phyloP scores from a whole-genome alignment of 2,329 filamentous ascomycete genomes.

The Diaporthe nobilis region DNA sequence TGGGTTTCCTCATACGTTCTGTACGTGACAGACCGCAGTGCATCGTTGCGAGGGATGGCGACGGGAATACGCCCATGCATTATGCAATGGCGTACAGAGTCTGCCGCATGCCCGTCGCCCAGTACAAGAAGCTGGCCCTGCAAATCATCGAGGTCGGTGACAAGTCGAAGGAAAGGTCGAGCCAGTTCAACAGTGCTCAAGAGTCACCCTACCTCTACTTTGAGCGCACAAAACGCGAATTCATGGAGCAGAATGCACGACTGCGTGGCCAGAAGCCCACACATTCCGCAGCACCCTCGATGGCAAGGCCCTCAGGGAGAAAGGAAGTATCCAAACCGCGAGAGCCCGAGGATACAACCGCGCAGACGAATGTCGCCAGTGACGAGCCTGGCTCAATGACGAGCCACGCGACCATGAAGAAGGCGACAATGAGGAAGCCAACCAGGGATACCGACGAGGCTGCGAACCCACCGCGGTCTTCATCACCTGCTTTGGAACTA shows the following conservation, averaged over 20 bases:
- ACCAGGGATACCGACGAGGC: too few relatives aligned
- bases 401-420: too few relatives aligned
- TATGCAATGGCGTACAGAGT: conserved; percentile 20
- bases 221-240: not conserved
- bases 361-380: too few relatives aligned
- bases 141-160: conserved; percentile 2
- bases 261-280: not conserved
- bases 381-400: too few relatives aligned
- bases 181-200: not conserved
- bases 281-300: not conserved
- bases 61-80: conserved; percentile 4
- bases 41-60: not conserved
- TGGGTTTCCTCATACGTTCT: not conserved
- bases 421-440: too few relatives aligned
- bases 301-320: not conserved
- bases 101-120: not conserved
- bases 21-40: not conserved
- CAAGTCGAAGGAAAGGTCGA: not conserved
- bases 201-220: conserved; percentile 24
- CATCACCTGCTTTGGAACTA: too few relatives aligned
- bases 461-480: too few relatives aligned
- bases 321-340: not conserved
- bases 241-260: not conserved
- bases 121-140: not conserved
- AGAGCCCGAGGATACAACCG: too few relatives aligned